Conservation (phyloP, 164 flowering plant species). For the Saururus chinensis region DNA sequence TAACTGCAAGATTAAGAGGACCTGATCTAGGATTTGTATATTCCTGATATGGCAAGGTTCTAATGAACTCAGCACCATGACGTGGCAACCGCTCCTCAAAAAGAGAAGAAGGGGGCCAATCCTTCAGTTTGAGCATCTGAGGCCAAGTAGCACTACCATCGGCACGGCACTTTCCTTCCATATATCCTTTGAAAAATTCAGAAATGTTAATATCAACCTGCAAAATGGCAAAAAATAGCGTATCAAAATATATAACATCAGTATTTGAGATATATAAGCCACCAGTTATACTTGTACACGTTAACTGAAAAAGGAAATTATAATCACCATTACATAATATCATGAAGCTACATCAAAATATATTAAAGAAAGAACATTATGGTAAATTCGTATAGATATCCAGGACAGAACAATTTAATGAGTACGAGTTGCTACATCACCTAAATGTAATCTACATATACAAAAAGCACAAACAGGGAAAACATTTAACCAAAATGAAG, state of each 20-base stretch:
- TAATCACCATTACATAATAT: not conserved
- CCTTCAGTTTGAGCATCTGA: conserved; percentile 50
- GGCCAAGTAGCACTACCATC: conserved; percentile 24
- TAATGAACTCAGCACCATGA: conserved; percentile 44
- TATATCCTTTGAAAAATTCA: conserved; percentile 45
- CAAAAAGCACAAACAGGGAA: no score
- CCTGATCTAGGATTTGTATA: conserved; percentile 50
- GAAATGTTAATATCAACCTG: conserved; percentile 43
- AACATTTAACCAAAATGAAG: no score
- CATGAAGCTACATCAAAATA: not conserved
- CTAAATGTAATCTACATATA: no score
- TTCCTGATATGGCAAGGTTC: conserved; percentile 49
- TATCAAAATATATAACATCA: not conserved
- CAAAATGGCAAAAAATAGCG: not conserved
- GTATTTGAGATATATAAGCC: not conserved
- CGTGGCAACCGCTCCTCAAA: conserved; percentile 47
- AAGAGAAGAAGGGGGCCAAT: conserved; percentile 53
- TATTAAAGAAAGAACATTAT: not conserved
- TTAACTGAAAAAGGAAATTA: not conserved
- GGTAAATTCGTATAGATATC: no score
- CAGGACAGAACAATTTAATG: no score
- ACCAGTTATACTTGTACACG: no score
- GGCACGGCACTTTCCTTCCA: conserved; percentile 20
- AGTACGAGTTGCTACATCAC: no score
- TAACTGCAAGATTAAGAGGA: conserved; percentile 38